A percentile compares a stretch with the other conserved stretches of the same genome.
Evolutionary conservation across 2,329 filamentous ascomycete species (phyloP).

Genomic region (Fusarium nodosum): DNA sequence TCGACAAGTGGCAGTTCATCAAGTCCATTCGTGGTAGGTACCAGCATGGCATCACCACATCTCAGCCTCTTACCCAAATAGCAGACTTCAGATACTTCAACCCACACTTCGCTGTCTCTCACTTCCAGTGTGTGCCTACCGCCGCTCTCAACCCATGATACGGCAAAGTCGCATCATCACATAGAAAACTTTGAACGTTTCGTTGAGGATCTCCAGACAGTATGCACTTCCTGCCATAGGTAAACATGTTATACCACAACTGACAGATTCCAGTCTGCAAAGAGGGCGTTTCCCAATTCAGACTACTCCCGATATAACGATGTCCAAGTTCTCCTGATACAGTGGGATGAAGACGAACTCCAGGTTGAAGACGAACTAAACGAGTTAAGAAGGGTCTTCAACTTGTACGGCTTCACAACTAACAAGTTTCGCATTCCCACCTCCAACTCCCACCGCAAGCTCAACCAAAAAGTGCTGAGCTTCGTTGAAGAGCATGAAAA

Average conservation of each 20-base stretch:
- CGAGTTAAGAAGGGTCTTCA: slow-evolving; percentile 41
- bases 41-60: background rate
- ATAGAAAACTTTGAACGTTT: slow-evolving; percentile 45
- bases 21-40: slow-evolving; percentile 47
- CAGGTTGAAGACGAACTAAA: slow-evolving; percentile 46
- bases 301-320: slow-evolving; percentile 47
- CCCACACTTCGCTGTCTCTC: slow-evolving; percentile 46
- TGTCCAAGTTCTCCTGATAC: slow-evolving; percentile 47
- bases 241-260: background rate
- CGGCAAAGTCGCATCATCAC: slow-evolving; percentile 47
- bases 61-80: slow-evolving; percentile 31
- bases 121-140: slow-evolving; percentile 43
- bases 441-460: slow-evolving; percentile 45
- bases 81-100: slow-evolving; percentile 48
- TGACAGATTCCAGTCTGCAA: slow-evolving; percentile 41
- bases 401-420: slow-evolving; percentile 43
- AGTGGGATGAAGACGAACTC: slow-evolving; percentile 49
- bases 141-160: slow-evolving; percentile 46
- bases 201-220: slow-evolving; percentile 43
- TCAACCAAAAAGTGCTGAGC: slow-evolving; percentile 44
- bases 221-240: slow-evolving; percentile 3
- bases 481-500: slow-evolving; percentile 49
- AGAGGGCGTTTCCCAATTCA: slow-evolving; percentile 47
- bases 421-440: slow-evolving; percentile 46
- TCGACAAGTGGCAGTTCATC: slow-evolving; percentile 43